Base-by-base conservation (phyloP, 768 basidiomycete species). In the Lenzites betulinus region DNA sequence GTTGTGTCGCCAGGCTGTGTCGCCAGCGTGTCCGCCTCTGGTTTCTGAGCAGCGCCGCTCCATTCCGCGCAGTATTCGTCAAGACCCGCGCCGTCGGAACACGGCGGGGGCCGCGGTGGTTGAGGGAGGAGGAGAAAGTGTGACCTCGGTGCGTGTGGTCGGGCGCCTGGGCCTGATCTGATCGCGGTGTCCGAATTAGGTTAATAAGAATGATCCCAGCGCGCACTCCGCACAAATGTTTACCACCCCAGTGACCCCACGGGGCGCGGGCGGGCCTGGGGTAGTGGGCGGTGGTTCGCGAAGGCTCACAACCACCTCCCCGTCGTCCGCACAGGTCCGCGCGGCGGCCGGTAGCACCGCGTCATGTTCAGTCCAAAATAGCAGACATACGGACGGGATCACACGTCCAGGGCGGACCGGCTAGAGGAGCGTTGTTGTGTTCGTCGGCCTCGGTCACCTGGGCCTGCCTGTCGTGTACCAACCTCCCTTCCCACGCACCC, bases 161-260 rank as follows among this genome's bases (percentile, higher is more conserved):
- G 38, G 15, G 46, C 47, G 46, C 53, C n/a, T 13, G 35, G 44
- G 20, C 5, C 25, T 47, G 51, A 51, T 52, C 51, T 46, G 54
- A 58, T 51, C 56, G 30, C 30, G 48, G 33, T 30, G 25, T 43
- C 59, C 53, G 16, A 43, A 54, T 35, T 49, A 42, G 59, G 59
- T 16, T 38, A 60, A 33, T 28, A 54, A 54, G 59, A 60, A 60
- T 60, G 59, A 54, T 60, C 42, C 59, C 30, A 33, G 30, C 30
- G 30, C 52, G 59, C 48, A 3, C 22, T 26, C 8, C 38, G 47
- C 30, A 20, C 11, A 35, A 59, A 52, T 23, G 58, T 59, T 59
- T 26, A 47, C 20, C 51, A 38, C 51, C 58, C 51, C 58, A 50
- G 48, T 48, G 56, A 38, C 51, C 58, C 51, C 58, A 50, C 56